phyloP scores from a whole-genome alignment of 805 yeast species.

The Kodamaea nitidulidarum region DNA sequence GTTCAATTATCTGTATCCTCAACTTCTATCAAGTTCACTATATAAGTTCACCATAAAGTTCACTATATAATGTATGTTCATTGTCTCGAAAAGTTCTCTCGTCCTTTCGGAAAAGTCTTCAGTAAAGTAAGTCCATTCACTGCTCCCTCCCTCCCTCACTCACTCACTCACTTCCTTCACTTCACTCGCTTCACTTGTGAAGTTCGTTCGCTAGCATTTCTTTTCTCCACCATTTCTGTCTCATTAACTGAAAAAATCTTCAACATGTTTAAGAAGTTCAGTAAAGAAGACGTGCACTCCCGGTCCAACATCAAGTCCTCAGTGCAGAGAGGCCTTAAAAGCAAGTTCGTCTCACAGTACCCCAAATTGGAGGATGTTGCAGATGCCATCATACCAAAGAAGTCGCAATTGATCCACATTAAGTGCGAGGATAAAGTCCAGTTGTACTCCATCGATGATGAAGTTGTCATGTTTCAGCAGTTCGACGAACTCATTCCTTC shows the following conservation, averaged over 20 bases:
- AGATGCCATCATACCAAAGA: slow-evolving; percentile 84
- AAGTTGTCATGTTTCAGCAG: slow-evolving; percentile 75
- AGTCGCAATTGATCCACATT: slow-evolving; percentile 70
- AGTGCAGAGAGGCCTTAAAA: slow-evolving; percentile 82
- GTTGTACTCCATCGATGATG: slow-evolving; percentile 66
- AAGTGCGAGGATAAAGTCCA: slow-evolving; percentile 90
- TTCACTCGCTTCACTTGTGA: too few relatives aligned
- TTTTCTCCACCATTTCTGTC: neutral
- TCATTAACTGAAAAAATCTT: neutral
- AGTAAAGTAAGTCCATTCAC: too few relatives aligned
- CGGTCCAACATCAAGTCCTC: slow-evolving; percentile 91
- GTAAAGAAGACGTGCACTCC: slow-evolving; percentile 83
- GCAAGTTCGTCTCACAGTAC: slow-evolving; percentile 68
- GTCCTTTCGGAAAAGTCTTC: too few relatives aligned
- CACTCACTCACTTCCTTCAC: too few relatives aligned
- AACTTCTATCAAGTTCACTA: too few relatives aligned
- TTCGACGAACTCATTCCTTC: slow-evolving; percentile 78
- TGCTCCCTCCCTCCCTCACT: too few relatives aligned
- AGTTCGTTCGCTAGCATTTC: neutral
- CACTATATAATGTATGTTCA: too few relatives aligned
- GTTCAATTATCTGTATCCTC: too few relatives aligned
- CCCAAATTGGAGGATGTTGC: slow-evolving; percentile 71
- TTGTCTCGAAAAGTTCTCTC: too few relatives aligned
- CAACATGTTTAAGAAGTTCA: slow-evolving; percentile 57
- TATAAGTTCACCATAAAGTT: too few relatives aligned